Base-by-base conservation (phyloP, 164 flowering plant genomes). In the Piper betle region DNA sequence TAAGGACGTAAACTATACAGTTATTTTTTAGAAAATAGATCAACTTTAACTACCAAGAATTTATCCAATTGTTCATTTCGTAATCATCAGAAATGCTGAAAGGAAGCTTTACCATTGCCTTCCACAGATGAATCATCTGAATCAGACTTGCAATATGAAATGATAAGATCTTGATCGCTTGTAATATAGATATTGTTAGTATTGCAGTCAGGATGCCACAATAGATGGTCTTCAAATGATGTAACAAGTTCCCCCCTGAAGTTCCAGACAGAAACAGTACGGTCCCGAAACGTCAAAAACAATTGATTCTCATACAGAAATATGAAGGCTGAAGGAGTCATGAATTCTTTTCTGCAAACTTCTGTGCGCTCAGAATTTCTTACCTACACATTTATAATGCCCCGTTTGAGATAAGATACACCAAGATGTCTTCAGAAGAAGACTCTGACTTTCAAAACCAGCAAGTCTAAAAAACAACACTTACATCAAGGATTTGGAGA, bases 221-320 rank as follows among this genome's bases (percentile, higher is more conserved):
- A 71, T 18, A 91, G 81, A 70, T 91, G 99, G 72, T 94, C 99
- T 77, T 94, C 99, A 73, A 94, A 94, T 12, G 99, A 94, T 59
- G 96, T 88, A 11, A 88, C 96, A 61, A 88, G 93, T 75, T 88
- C 93, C 55, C 96, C 96, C 8, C 96, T 80, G 71, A 91, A 94
- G 71, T 94, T 94, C 99, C 99, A 94, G 42, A 91, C 99, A 75
- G 99, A 92, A 37, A 94, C 99, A n/a, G 89, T 91, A 59, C 96
- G 79, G 64, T 91, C 79, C 63, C 90, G 76, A 68, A 94, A 94
- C 13, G 99, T 94, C 66, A 94, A 66, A 73, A 94, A 94, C 56
- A 94, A 68, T 67, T 94, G 96, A 68, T 94, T 94, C 78, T 94
- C 99, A 67, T 94, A 94, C 7, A 94, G 73, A 70, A 91, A 94